Evolutionary conservation across 306 rosid species (phyloP), one percentile per base, ranked within the genome.

Genomic region (Corylus heterophylla): DNA sequence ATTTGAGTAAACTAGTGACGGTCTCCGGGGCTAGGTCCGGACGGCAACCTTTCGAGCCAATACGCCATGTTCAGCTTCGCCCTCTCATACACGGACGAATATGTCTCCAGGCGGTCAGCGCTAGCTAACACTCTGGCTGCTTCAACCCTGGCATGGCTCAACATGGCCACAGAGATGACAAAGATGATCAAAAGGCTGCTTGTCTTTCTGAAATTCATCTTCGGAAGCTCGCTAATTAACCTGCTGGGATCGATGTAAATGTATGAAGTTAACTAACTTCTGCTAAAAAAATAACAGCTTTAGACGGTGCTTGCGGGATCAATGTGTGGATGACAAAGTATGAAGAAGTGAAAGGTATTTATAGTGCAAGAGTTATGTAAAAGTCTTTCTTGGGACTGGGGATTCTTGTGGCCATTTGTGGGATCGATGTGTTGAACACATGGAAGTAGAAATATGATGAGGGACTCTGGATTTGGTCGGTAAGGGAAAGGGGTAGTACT

Each of bases 1-100:
- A 61, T 7, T 61, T 27, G 20, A 63, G 4, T 31, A 4, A 61
- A 22, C 16, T 78, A 84, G 75, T 80, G 84, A 73, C 87, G 76
- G 18, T 84, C 84, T 35, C 61, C 27, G 31, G 81, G 29, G 61
- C 87, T 84, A 8, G 81, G 87, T 45, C 81, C 87, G 7, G 87
- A 84, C 13, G 81, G 69, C 16, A 84, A 75, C 49, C 76, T 75
- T 64, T 72, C 25, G 59, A 84, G 74, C 87, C 84, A 84, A 59
- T 29, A 84, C 8, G 74, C 61, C 84, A 84, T 58, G 67, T 72
- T 73, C 64, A 22, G 25, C 25, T 22, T 22, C 25, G 25, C 25
- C 25, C 25, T 22, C 25, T 22, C 25, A 22, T 22, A 22, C 25
- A 22, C 25, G 25, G 25, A 22, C 25, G 25, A 22, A 22, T 22